Base-by-base conservation (phyloP, 1,284 basidiomycete species). In the Malassezia sympodialis region DNA sequence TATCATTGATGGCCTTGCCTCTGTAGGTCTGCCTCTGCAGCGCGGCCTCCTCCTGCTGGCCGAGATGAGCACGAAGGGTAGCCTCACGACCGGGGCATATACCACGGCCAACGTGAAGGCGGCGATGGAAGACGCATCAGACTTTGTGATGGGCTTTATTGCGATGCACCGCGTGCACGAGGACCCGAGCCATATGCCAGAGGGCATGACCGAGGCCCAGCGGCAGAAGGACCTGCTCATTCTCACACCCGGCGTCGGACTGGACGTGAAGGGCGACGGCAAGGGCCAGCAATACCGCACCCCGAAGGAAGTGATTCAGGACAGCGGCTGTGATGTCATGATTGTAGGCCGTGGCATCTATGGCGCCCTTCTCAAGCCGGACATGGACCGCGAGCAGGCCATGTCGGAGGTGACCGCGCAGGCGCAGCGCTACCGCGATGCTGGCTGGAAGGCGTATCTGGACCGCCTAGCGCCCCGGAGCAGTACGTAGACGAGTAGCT, bases 241-340 rank as follows among this genome's bases (percentile, higher is more conserved):
- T 59, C 78, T 98, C 59, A 90, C 90, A 0, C 94, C 94, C 11
- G 94, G 94, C 3, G 89, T 99, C 10, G 88, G 87, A 3, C 78
- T 96, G 44, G 88, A 89, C 60, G 75, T 78, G 6, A 84, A 82
- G 61, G 89, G 88, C 2, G 94, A 98, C 76, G 78, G 79, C 2
- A 84, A 93, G 83, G 94, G 93, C 14, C 94, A 99, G 77, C 90
- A 96, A 76, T 99, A 99, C 76, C 80, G 90, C 53, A 93, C 90
- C 3, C 94, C 94, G 0, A 77, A 82, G 31, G 80, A 93, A 75
- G 93, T 94, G 21, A 79, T 99, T 15, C 75, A 82, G 32, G 82
- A 87, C 47, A 83, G 82, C 41, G 91, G 90, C n/a, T 90, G 88
- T 75, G 94, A 99, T 78, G 82, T 98, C 26, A 98, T 98, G 72